These are phyloP conservation scores for Wickerhamiella sorbophila DNA, from an alignment of 805 yeast genomes.

Conservation along the genomic window DNA sequence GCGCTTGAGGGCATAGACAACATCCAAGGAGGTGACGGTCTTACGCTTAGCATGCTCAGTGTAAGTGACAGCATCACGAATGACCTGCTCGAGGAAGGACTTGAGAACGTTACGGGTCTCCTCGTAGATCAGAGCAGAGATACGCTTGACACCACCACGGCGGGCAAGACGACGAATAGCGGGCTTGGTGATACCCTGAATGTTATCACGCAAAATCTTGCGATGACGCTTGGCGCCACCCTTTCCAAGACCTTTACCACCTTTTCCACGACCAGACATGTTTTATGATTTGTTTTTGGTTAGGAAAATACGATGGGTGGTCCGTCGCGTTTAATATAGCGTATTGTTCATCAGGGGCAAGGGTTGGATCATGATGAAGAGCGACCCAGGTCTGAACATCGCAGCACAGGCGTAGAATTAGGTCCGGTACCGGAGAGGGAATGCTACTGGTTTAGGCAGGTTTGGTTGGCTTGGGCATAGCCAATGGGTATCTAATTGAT, in stretches of 20 bases:
- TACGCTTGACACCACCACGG: slow-evolving; percentile 99
- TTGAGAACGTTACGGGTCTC: slow-evolving; percentile 96
- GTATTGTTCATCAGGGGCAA: background rate
- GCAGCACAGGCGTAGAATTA: background rate
- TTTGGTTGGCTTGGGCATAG: too few relatives aligned
- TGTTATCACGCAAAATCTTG: slow-evolving; percentile 98
- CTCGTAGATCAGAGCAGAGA: slow-evolving; percentile 95
- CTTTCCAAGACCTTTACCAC: slow-evolving; percentile 99
- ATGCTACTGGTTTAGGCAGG: too few relatives aligned
- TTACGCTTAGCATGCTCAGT: slow-evolving; percentile 99
- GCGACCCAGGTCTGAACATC: background rate
- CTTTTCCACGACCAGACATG: slow-evolving; percentile 99
- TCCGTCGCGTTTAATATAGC: background rate
- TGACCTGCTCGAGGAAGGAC: slow-evolving; percentile 90
- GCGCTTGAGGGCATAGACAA: slow-evolving; percentile 98
- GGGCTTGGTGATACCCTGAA: slow-evolving; percentile 99
- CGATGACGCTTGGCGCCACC: slow-evolving; percentile 99
- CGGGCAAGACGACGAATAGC: slow-evolving; percentile 99
- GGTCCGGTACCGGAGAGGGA: too few relatives aligned
- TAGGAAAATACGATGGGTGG: background rate
- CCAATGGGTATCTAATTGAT: too few relatives aligned
- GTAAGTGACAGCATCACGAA: slow-evolving; percentile 98
- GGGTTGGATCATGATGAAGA: background rate
- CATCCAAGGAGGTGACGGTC: slow-evolving; percentile 98
- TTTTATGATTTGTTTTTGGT: slow-evolving; percentile 16